phyloP scores from a whole-genome alignment of 2,329 filamentous ascomycete species.

The Sordariomycetes sp. region DNA sequence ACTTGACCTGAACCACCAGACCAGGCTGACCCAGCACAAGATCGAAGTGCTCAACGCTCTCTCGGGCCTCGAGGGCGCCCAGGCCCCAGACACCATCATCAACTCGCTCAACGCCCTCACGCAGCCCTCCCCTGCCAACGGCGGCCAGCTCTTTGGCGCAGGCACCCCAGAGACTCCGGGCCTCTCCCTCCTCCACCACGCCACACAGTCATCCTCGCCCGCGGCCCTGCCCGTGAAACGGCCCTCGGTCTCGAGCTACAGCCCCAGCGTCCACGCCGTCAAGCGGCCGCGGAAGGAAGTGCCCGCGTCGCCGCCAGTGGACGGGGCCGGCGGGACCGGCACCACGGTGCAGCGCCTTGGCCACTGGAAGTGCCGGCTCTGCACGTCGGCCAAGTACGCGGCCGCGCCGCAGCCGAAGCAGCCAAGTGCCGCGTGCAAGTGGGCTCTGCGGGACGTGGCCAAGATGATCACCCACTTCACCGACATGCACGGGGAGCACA shows the following conservation, averaged over 20 bases:
- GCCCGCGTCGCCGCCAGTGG: slow-evolving; percentile 8
- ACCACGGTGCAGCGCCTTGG: slow-evolving; percentile 27
- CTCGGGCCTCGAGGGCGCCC: slow-evolving; percentile 17
- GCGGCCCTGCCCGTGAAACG: slow-evolving; percentile 5
- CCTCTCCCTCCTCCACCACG: slow-evolving; percentile 2
- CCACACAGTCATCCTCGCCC: background rate
- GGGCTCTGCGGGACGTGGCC: slow-evolving; percentile 33
- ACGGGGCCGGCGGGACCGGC: slow-evolving; percentile 6
- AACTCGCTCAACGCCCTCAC: slow-evolving; percentile 9
- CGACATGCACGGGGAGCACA: slow-evolving; percentile 33
- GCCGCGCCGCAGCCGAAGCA: slow-evolving; percentile 26
- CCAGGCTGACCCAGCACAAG: slow-evolving; percentile 28
- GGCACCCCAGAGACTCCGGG: background rate
- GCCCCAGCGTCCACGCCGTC: slow-evolving; percentile 6
- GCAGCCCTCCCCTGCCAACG: slow-evolving; percentile 2
- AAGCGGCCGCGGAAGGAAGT: slow-evolving; percentile 7
- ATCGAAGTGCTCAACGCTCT: slow-evolving; percentile 17
- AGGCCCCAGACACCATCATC: slow-evolving; percentile 2
- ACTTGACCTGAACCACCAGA: slow-evolving; percentile 31
- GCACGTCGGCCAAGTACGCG: slow-evolving; percentile 29
- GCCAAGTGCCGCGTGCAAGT: slow-evolving; percentile 32
- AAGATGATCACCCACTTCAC: slow-evolving; percentile 36
- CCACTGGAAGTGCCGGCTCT: slow-evolving; percentile 34
- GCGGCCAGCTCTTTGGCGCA: background rate
- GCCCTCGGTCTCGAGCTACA: background rate